Base-by-base conservation (phyloP, 495 filamentous ascomycete genomes). In the Daldinia concentrica region DNA sequence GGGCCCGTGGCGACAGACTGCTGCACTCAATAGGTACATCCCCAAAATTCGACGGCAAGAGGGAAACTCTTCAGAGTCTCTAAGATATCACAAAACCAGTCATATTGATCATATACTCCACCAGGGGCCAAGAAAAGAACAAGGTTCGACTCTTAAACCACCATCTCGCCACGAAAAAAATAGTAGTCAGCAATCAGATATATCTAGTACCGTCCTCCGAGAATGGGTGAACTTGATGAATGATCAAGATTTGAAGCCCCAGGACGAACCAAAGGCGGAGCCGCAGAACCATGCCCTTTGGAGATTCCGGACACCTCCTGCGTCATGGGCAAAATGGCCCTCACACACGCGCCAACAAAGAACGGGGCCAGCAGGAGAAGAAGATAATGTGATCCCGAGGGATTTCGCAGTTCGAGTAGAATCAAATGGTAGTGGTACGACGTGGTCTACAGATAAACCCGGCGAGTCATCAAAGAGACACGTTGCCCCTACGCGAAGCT, bases 311-410 rank as follows among this genome's bases (percentile, higher is more conserved):
- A 76, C 74, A 24, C 73, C 76, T 30, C 76, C 79, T 11, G 77
- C 69, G 19, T 75, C 76, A 7, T 81, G 79, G 79, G 73, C 79
- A 11, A 77, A 71, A 43, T 81, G 78, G 69, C 79, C 79, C n/a
- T 81, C 77, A 11, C 69, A 78, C 55, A 79, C 75, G 32, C 78
- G 79, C 4, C 66, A 66, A 5, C 72, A 80, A 59, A 74, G 79
- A 45, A 79, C 73, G n/a, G 77, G 64, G 17, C 48, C 64, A 6
- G 73, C 74, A 34, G 64, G 69, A 11, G 58, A 69, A 27, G 59
- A 62, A 26, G 76, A 79, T 26, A 64, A 66, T 39, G 77, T 76
- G 11, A 61, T 50, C 11, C 36, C 67, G 8, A 68, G 58, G 26
- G 74, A 78, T 60, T 75, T 75, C 37, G 69, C 62, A 24, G 37